phyloP scores from a whole-genome alignment of 2,329 filamentous ascomycete genomes.

The Cryphonectria radicalis region DNA sequence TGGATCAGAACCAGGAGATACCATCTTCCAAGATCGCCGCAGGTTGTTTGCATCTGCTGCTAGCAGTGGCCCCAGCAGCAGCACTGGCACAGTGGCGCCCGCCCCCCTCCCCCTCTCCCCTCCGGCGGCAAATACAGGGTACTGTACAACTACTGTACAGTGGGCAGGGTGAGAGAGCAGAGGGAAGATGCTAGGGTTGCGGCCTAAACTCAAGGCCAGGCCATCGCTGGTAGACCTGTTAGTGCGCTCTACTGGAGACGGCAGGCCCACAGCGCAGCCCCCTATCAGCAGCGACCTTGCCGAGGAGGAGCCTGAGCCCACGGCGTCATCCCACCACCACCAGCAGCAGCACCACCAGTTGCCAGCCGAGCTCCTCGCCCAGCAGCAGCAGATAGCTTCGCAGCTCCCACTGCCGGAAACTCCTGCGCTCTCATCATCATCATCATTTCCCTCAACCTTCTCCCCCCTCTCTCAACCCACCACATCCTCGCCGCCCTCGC shows the following conservation, averaged over 20 bases:
- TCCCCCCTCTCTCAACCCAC: constrained; percentile 36
- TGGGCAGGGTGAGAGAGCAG: constrained; percentile 9
- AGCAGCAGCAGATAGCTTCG: constrained; percentile 41
- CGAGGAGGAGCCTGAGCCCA: constrained; percentile 16
- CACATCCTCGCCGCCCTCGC: constrained; percentile 36
- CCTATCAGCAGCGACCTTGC: constrained; percentile 20
- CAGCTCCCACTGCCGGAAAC: constrained; percentile 48
- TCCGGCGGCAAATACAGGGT: neutral
- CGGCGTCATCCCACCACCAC: constrained; percentile 37
- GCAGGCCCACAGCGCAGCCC: constrained; percentile 21
- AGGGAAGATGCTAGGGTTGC: constrained; percentile 53
- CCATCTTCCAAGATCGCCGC: neutral
- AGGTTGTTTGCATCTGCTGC: neutral
- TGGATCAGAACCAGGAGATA: neutral
- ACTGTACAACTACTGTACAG: neutral
- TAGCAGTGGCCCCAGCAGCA: neutral
- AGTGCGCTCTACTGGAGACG: constrained; percentile 41
- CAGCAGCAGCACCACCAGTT: constrained; percentile 25
- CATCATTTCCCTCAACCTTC: constrained; percentile 38
- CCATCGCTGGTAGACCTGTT: constrained; percentile 58
- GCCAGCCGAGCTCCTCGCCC: constrained; percentile 30
- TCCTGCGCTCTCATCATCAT: constrained; percentile 37
- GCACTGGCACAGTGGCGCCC: constrained; percentile 5
- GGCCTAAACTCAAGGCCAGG: constrained; percentile 54
- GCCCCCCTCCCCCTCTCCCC: neutral